phyloP scores from a whole-genome alignment of 495 filamentous ascomycete genomes.

The Astrocystis sublimbata region DNA sequence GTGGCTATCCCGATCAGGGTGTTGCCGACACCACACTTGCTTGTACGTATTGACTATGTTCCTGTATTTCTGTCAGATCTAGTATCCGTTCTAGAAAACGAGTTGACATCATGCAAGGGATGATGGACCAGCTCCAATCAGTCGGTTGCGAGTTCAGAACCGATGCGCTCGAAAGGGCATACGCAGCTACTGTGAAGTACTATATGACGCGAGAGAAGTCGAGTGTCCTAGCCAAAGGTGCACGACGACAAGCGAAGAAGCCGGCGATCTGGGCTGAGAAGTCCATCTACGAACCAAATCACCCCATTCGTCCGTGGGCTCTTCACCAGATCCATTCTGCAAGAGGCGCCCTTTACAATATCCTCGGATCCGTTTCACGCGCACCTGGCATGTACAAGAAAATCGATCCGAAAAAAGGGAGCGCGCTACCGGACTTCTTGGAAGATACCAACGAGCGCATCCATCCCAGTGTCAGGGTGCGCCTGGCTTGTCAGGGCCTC shows the following conservation, averaged over 20 bases:
- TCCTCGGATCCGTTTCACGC: constrained; percentile 53
- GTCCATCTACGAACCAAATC: constrained; percentile 49
- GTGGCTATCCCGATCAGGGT: constrained; percentile 51
- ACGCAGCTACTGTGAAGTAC: constrained; percentile 49
- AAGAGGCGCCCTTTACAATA: constrained; percentile 48
- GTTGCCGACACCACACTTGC: constrained; percentile 66
- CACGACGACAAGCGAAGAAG: constrained; percentile 11
- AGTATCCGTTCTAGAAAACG: constrained; percentile 8
- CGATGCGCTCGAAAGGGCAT: constrained; percentile 53
- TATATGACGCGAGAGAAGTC: constrained; percentile 34
- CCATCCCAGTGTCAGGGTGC: constrained; percentile 61
- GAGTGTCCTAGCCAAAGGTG: constrained; percentile 11
- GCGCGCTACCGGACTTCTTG: constrained; percentile 46
- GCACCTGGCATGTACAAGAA: constrained; percentile 61
- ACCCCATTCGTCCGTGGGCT: constrained; percentile 57
- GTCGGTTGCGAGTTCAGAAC: constrained; percentile 60
- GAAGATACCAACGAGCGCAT: constrained; percentile 64
- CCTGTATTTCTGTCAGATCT: neutral
- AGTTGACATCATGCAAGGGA: constrained; percentile 37
- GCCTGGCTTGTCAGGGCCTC: constrained; percentile 54
- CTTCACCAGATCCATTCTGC: constrained; percentile 57
- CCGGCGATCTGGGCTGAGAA: constrained; percentile 44
- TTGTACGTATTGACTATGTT: constrained; percentile 45
- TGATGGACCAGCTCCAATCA: constrained; percentile 67
- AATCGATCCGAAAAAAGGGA: constrained; percentile 51